Evolutionary conservation across 139 green algal species (phyloP), one percentile per base, ranked within the genome.

Genomic region (Chlorella sp.): DNA sequence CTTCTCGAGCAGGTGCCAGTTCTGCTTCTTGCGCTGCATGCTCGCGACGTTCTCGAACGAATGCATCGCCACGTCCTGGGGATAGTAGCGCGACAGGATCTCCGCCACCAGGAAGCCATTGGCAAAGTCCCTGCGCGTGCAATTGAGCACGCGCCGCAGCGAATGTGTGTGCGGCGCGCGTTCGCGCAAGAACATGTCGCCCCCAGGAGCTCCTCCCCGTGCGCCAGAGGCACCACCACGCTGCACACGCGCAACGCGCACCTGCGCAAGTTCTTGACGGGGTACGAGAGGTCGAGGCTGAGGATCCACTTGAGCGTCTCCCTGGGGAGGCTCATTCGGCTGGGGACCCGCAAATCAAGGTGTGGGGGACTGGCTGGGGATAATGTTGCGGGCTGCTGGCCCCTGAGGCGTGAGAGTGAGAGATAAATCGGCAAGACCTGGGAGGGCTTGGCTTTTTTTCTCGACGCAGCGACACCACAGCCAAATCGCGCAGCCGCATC

Each of bases 51-150:
- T 91, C 35, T 88, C 85, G 73, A 90, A 91, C 0, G 78, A 87
- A 59, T 93, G 88, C 82, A 92, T 88, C 66, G 85, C 77, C 6
- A 93, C 59, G 30, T 93, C 88, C 1, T 66, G 35, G 22, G 88
- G 88, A 71, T 87, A 91, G 71, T 91, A 91, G 2, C 79, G 71
- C 4, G 78, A 89, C 49, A 93, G 62, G 34, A 93, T 80, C 66
- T 91, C 88, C 1, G 85, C 88, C 61, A 90, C 80, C 24, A 93
- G 67, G 42, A 89, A 93, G 3, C 86, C 86, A 81, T 91, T 91
- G 6, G 81, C 67, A 31, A 85, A 75, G 5, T 76, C 72, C 17
- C 72, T 71, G 59, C 20, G 55, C 29, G 10, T 30, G 26, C 4
- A 0, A 69, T 34, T n/a, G n/a, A n/a, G n/a, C n/a, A n/a, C n/a